phyloP scores from a whole-genome alignment of 1,284 basidiomycete genomes.

The Puccinia horiana region DNA sequence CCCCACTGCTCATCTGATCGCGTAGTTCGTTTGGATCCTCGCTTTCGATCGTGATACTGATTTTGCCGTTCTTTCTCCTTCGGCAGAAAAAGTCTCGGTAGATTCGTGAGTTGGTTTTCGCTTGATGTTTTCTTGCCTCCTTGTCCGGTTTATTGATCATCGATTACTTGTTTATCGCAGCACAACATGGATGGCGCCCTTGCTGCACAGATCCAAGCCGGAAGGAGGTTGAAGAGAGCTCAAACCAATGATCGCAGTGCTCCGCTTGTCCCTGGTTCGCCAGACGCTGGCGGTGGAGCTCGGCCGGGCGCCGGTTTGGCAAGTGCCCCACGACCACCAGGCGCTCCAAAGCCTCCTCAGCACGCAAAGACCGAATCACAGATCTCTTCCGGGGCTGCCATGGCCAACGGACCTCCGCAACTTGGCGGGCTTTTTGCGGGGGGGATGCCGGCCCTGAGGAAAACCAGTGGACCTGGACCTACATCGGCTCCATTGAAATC shows the following conservation, averaged over 20 bases:
- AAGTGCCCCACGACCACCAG: constrained; percentile 23
- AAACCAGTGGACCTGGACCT: constrained; percentile 18
- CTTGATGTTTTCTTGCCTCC: background rate
- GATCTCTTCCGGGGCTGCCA: background rate
- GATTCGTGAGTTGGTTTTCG: background rate
- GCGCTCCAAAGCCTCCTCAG: constrained; percentile 23
- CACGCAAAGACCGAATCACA: background rate
- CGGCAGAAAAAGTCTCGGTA: background rate
- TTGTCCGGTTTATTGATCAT: background rate
- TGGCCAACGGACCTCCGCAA: constrained; percentile 50
- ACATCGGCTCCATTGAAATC: constrained; percentile 18
- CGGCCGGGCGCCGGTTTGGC: constrained; percentile 9
- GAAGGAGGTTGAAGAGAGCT: constrained; percentile 54
- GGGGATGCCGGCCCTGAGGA: constrained; percentile 55
- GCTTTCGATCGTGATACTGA: background rate
- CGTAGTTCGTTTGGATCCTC: background rate
- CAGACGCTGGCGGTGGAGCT: constrained; percentile 10
- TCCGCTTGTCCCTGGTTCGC: constrained; percentile 29
- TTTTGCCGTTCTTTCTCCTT: background rate
- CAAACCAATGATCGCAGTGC: constrained; percentile 46
- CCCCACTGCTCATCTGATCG: too few relatives aligned
- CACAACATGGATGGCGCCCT: constrained; percentile 53
- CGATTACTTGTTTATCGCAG: background rate
- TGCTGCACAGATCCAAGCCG: constrained; percentile 54
- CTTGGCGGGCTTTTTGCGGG: constrained; percentile 55